Base-by-base conservation (phyloP, 345 rosid genomes). In the Brassica napus region DNA sequence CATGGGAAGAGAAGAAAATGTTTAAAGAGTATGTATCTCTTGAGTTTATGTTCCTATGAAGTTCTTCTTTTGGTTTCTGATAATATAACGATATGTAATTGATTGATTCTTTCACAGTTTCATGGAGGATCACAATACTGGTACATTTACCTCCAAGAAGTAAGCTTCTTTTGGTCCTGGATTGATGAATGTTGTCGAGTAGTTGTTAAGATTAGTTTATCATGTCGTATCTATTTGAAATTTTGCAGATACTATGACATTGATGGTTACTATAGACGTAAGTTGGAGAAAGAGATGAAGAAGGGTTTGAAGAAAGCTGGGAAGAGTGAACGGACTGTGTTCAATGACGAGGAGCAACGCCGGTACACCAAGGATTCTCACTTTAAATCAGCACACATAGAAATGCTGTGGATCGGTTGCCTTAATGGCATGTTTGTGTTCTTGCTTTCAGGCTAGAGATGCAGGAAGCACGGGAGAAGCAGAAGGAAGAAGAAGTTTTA, bases 1-100 rank as follows among this genome's bases (percentile, higher is more conserved):
- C 92, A 67, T 94, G 98, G 98, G 97, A 94, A 84, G 98, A 94
- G 89, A 94, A 92, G 86, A 93, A 92, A 82, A 86, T 92, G 93
- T 94, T 94, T 81, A 92, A 94, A 84, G 83, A 84, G 97, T 91
- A 87, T 77, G 94, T 49, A 9, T 62, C 44, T 16, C 32, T 2
- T 2, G 44, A 9, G 18, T 24, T 31, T 54, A 21, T 64, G 35
- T 18, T 35, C 65, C 28, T 37, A n/a, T 37, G 21, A 35, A 49
- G 52, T 0, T 44, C 44, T 11, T 63, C 16, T 4, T 69, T 10
- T 21, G 59, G 76, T 26, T 57, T 58, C 3, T 81, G 49, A 28
- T 28, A 28, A 35, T 15, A 68, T 11, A 1, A 63, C 23, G 15
- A 55, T 70, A 9, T 37, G 71, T 5, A 4, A 63, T 69, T 71